Percentiles rank a stretch among this genome's conserved stretches.
These are phyloP conservation scores for Microcera coccophila DNA, from an alignment of 2,329 filamentous ascomycete species.

Conservation along the genomic window DNA sequence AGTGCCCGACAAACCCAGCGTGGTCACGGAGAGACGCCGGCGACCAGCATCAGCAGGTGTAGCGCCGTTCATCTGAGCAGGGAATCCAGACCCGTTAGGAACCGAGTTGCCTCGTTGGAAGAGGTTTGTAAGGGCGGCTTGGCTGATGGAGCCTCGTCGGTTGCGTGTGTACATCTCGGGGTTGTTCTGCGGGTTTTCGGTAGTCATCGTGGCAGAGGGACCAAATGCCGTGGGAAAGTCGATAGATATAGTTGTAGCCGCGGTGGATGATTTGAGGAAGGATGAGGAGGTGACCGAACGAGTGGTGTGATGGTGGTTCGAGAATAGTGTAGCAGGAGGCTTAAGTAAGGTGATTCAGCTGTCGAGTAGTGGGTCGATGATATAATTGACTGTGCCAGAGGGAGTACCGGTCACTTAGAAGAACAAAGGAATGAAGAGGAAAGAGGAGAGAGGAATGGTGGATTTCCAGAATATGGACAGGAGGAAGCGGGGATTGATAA, in stretches of 20 bases:
- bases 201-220: constrained; percentile 29
- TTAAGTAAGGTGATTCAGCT: constrained; percentile 19
- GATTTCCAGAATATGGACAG: constrained; percentile 8
- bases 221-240: constrained; percentile 18
- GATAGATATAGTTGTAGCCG: constrained; percentile 25
- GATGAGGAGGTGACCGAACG: constrained; percentile 20
- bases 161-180: constrained; percentile 42
- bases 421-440: constrained; percentile 5
- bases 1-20: constrained; percentile 67
- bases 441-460: constrained; percentile 10
- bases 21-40: constrained; percentile 70
- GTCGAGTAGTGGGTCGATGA: constrained; percentile 20
- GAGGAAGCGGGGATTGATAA: constrained; percentile 22
- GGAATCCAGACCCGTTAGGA: constrained; percentile 42
- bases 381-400: constrained; percentile 1
- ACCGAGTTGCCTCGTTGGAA: constrained; percentile 56
- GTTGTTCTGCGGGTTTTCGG: constrained; percentile 31
- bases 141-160: constrained; percentile 55
- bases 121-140: constrained; percentile 54
- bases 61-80: constrained; percentile 32
- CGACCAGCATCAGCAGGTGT: constrained; percentile 54
- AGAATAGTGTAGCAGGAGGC: constrained; percentile 24
- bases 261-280: constrained; percentile 20
- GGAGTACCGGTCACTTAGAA: constrained; percentile 1
- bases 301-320: constrained; percentile 29